Evolutionary conservation across 2,329 filamentous ascomycete genomes (phyloP), one percentile per base, ranked within the genome.

Genomic region (Ophiostoma quercus): DNA sequence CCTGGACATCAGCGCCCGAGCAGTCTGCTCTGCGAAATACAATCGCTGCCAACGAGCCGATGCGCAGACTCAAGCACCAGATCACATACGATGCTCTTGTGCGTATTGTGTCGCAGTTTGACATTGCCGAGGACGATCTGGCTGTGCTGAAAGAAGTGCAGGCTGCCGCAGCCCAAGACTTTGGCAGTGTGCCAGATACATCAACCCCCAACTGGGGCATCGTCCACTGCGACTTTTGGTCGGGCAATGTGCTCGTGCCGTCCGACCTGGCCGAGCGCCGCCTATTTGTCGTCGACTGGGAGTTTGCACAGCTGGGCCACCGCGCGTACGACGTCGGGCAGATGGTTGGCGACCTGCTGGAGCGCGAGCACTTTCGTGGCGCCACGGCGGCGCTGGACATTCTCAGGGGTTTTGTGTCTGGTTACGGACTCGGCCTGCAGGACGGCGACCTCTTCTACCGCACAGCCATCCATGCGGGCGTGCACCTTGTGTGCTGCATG

Each of bases 31-130:
- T 79, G 2, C 69, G 60, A 1, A 60, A 25, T 1, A 47, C 72
- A 1, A 71, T 79, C 1, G 71, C 73, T 14, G 70, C 72, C 37
- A 81, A 82, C 47, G 70, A 74, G 29, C 41, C 74, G 8, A 29
- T 29, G 25, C 25, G 25, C 25, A 29, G 25, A 29, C 25, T 29
- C 25, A 29, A 29, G 25, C 25, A 29, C 25, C 25, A 29, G 25
- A 29, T 29, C 25, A 29, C 25, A 29, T 29, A 29, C 25, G 25
- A 29, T 29, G 25, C 25, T 29, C 25, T 29, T 29, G 25, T 29
- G 25, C 25, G 25, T 29, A 29, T 29, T 29, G 25, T 29, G 25
- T 29, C 25, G 25, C 25, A 29, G 25, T 29, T 29, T 29, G 25
- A 2, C 25, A 29, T 29, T 29, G 25, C 25, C 1, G 25, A 29